A percentile compares a stretch with the other conserved stretches of the same genome.
These are phyloP conservation scores for Stephanodiscus triporus DNA, from an alignment of 108 stramenopile species.

Conservation along the genomic window DNA sequence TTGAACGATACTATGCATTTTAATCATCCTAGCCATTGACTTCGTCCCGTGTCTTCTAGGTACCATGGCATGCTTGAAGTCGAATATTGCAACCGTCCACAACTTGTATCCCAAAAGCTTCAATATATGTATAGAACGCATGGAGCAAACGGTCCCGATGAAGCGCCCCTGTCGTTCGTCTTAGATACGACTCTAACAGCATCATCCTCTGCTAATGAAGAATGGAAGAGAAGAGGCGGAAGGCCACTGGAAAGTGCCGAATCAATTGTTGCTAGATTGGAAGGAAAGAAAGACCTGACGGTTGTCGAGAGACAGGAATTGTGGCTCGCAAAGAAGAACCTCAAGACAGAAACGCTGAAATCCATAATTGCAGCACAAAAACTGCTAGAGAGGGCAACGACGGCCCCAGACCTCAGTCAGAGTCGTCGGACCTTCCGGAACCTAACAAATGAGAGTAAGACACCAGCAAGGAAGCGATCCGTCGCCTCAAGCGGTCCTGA, in stretches of 20 bases:
- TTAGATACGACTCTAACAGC: conserved; percentile 32
- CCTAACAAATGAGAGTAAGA: neutral
- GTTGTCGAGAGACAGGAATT: conserved; percentile 37
- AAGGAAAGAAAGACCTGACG: conserved; percentile 18
- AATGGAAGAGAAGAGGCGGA: conserved; percentile 19
- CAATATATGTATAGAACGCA: conserved; percentile 29
- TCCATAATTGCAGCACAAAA: conserved; percentile 3
- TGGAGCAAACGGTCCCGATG: conserved; percentile 1
- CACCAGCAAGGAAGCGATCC: neutral
- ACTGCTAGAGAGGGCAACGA: conserved; percentile 18
- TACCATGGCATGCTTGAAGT: conserved; percentile 37
- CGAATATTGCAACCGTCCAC: conserved; percentile 20
- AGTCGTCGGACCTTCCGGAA: conserved; percentile 17
- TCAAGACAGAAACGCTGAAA: conserved; percentile 13
- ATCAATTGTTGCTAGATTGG: conserved; percentile 21
- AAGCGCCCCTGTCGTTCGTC: conserved; percentile 23
- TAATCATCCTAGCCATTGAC: neutral
- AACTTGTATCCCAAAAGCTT: conserved; percentile 25
- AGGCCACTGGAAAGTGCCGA: conserved; percentile 25
- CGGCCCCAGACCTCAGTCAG: conserved; percentile 32
- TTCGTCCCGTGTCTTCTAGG: neutral
- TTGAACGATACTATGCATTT: neutral
- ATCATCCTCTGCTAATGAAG: conserved; percentile 10
- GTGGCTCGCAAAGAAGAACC: conserved; percentile 43
- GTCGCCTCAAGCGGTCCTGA: neutral